Base-by-base conservation (phyloP, 345 rosid species). In the Hypericum androsaemum region DNA sequence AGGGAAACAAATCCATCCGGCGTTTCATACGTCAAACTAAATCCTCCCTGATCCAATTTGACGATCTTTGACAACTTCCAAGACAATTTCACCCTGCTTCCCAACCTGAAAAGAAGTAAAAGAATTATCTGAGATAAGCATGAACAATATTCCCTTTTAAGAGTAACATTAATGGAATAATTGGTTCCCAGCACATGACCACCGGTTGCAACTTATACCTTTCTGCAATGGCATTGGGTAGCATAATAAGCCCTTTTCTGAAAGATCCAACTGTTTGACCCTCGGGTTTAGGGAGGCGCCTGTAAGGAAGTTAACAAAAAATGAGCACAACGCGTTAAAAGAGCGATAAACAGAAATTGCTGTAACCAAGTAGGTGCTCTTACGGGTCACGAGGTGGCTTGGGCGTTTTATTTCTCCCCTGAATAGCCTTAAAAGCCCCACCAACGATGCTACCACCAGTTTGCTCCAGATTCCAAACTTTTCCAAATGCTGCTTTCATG, bases 221-320 rank as follows among this genome's bases (percentile, higher is more conserved):
- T 47, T 70, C 56, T 56, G 92, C 79, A 60, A 90, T 81, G 56
- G 96, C 95, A 71, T 87, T 77, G 4, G 95, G 98, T 67, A 87
- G 58, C 95, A 84, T 90, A 15, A 47, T 35, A 66, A 90, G 95
- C 56, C 96, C 98, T 64, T 79, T 81, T 62, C 84, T 82, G 59
- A 90, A 87, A 56, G 96, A 90, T 61, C 94, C 98, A 57, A 87
- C 98, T 43, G 95, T 90, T 70, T 87, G 96, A 46, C 96, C 98
- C 73, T 80, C 79, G 35, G 96, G 96, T 65, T 79, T 87, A 54
- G 96, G 96, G 17, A 84, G 72, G 49, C 79, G 84, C 68, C 96
- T 90, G 69, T 41, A 71, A 64, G 22, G 53, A 13, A 43, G 54
- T 50, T 14, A 55, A 35, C 37, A 41, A 8, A 41, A 45, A 46